Base-by-base conservation (phyloP, 345 rosid species). In the Brassica nigra region DNA sequence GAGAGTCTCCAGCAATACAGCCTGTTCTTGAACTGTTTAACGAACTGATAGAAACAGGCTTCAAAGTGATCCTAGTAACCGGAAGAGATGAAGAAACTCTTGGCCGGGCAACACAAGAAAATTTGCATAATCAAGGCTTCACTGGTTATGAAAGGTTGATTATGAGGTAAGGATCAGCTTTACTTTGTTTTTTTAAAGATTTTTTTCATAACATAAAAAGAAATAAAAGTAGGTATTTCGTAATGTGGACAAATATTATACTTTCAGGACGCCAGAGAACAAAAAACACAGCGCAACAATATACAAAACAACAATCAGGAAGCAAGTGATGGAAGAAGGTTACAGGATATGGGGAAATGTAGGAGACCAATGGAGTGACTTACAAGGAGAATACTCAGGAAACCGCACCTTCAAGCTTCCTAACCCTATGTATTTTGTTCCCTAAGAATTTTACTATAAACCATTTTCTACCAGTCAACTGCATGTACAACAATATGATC, bases 331-430 rank as follows among this genome's bases (percentile, higher is more conserved):
- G 62, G 91, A 80, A 68, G 75, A 88, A 88, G 96, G 97, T 10
- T 92, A 88, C 84, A 88, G 88, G 66, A 85, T 94, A 33, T 88
- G 94, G 96, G 96, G 97, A 5, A 90, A 94, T 63, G 89, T 88
- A 4, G 98, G 97, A 0, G 96, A 92, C 68, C 98, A 94, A n/a
- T 92, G 98, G 98, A 92, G 92, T 28, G 97, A 92, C 71, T 84
- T 94, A 27, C 88, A 83, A 66, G 98, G 97, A 28, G 89, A 88
- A 42, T 86, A 70, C 55, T 55, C 74, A 0, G 97, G 98, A 54
- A 83, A 88, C 34, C 85, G 95, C 18, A 90, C 97, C 4, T 94
- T 92, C 61, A 94, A 94, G 87, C 83, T 94, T 49, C 98, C 98
- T 2, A 92, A 92, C 78, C 98, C 97, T 6, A 90, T 90, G 97